Conservation (phyloP, 306 rosid species). For the Gillenia trifoliata region DNA sequence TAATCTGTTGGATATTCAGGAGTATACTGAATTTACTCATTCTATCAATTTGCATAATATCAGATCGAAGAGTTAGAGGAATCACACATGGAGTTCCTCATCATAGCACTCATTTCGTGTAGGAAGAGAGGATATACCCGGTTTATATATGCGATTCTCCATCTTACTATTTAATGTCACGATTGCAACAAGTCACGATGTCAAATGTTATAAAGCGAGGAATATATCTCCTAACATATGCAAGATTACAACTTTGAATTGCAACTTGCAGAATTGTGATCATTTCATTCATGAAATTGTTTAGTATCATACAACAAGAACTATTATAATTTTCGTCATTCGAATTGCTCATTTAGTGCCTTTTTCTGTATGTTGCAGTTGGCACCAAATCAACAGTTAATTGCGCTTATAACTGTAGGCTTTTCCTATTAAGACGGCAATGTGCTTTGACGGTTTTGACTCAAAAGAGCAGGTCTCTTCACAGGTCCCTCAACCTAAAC, state of each 20-base stretch:
- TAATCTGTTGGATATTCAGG: neutral
- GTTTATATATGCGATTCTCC: neutral
- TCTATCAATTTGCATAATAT: neutral
- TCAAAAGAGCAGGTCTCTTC: conserved; percentile 4
- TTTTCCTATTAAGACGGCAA: neutral
- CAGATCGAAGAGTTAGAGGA: too few relatives aligned
- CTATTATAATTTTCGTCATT: neutral
- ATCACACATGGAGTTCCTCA: too few relatives aligned
- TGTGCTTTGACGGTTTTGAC: conserved; percentile 2
- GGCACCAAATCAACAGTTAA: neutral
- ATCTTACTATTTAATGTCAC: neutral
- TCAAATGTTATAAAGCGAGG: too few relatives aligned
- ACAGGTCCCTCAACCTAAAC: neutral
- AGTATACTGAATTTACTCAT: neutral
- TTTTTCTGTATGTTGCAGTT: neutral
- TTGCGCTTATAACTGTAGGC: conserved; percentile 4
- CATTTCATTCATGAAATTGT: too few relatives aligned
- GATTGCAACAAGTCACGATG: too few relatives aligned
- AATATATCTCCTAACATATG: too few relatives aligned
- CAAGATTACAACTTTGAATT: neutral
- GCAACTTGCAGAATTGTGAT: neutral
- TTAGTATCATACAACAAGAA: too few relatives aligned
- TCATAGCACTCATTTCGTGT: neutral
- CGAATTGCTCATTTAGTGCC: neutral
- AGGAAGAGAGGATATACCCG: neutral